A percentile compares a stretch with the other conserved stretches of the same genome.
Conservation (phyloP, 306 rosid genomes). For the Mimosa pudica region DNA sequence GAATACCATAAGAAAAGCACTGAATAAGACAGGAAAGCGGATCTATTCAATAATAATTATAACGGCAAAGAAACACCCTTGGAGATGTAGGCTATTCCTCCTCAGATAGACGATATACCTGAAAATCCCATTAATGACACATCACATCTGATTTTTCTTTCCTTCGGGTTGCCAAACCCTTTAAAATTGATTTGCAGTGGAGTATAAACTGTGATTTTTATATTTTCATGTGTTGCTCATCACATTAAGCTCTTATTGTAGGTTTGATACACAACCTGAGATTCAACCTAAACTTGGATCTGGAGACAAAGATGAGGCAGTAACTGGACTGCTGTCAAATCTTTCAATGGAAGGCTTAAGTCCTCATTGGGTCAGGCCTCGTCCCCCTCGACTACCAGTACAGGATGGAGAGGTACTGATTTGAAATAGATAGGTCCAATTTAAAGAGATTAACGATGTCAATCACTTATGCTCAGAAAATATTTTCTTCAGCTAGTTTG, state of each 20-base stretch:
- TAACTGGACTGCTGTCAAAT: constrained; percentile 74
- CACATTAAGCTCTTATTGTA: constrained; percentile 44
- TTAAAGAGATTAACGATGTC: constrained; percentile 33
- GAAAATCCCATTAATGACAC: background rate
- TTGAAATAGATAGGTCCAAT: constrained; percentile 21
- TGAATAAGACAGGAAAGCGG: background rate
- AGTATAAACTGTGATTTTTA: background rate
- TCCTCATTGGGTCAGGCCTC: constrained; percentile 93
- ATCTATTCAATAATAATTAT: background rate
- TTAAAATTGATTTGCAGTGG: constrained; percentile 11
- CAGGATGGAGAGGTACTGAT: constrained; percentile 81
- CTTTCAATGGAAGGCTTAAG: constrained; percentile 70
- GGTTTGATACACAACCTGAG: constrained; percentile 83
- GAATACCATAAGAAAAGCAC: background rate
- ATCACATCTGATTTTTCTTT: background rate
- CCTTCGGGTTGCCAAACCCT: background rate
- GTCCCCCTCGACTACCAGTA: constrained; percentile 89
- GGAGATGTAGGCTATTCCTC: background rate
- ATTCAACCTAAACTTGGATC: constrained; percentile 74
- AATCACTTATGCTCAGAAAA: constrained; percentile 42
- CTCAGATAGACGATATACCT: background rate
- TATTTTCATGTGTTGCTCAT: background rate
- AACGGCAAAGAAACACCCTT: background rate
- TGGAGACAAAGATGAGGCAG: constrained; percentile 83
- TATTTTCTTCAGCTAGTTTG: constrained; percentile 83